Percentiles rank a stretch among this genome's conserved stretches.
Conservation (phyloP, 1,284 basidiomycete species). For the Trichosporon coremiiforme region DNA sequence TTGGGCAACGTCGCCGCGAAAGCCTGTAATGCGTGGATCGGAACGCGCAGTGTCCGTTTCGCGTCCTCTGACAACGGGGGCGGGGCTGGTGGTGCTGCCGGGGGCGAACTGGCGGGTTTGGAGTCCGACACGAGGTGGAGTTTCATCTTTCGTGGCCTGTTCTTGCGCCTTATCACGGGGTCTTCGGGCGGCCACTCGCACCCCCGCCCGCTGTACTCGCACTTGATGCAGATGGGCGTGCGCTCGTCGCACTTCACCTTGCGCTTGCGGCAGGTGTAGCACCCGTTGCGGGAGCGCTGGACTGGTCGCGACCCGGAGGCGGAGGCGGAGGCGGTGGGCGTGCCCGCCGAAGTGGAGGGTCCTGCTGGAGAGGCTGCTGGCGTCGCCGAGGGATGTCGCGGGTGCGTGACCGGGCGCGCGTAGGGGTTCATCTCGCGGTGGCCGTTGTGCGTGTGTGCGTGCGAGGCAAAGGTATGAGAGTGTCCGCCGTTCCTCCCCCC, state of each 20-base stretch:
- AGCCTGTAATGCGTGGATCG: conserved; percentile 21
- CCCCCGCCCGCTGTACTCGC: conserved; percentile 24
- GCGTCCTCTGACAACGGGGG: conserved; percentile 19
- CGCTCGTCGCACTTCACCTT: conserved; percentile 34
- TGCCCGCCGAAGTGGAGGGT: neutral
- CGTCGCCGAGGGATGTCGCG: conserved; percentile 5
- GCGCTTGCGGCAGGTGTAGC: conserved; percentile 38
- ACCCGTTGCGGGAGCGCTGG: conserved; percentile 23
- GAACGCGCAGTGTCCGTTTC: conserved; percentile 24
- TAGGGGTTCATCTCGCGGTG: conserved; percentile 7
- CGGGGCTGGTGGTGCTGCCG: conserved; percentile 16
- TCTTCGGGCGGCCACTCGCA: conserved; percentile 42
- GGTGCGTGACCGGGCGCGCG: conserved; percentile 1
- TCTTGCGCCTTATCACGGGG: conserved; percentile 34
- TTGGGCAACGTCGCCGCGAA: conserved; percentile 25
- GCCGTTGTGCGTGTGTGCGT: conserved; percentile 5
- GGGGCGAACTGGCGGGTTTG: conserved; percentile 7
- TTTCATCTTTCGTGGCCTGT: conserved; percentile 30
- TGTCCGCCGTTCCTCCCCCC: conserved; percentile 7
- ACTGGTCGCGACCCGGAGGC: conserved; percentile 10
- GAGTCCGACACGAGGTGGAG: conserved; percentile 18
- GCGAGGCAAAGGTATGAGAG: neutral
- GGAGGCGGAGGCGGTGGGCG: neutral
- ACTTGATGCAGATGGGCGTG: conserved; percentile 23
- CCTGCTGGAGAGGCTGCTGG: neutral